These are phyloP conservation scores for Musa itinerans DNA, from an alignment of 176 grass and related monocot species.

Conservation along the genomic window DNA sequence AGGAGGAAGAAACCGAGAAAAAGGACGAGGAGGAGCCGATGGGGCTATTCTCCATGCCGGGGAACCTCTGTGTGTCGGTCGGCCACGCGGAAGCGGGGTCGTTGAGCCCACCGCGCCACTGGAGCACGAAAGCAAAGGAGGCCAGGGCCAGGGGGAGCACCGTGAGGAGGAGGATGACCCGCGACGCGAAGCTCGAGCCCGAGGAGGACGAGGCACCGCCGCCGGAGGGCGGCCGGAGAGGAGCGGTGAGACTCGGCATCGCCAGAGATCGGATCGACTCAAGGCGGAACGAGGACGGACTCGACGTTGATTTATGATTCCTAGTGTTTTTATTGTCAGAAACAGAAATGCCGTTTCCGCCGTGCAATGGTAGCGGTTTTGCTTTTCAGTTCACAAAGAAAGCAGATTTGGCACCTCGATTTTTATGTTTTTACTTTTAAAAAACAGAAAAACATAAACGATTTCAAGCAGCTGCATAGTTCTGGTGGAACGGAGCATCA, in stretches of 20 bases:
- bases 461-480: background rate
- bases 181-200: constrained; percentile 45
- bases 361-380: too few relatives aligned
- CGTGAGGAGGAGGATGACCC: constrained; percentile 79
- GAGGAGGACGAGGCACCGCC: background rate
- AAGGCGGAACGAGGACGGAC: too few relatives aligned
- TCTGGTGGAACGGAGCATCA: background rate
- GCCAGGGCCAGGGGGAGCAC: constrained; percentile 81
- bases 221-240: constrained; percentile 22
- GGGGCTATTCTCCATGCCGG: constrained; percentile 84
- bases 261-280: constrained; percentile 2
- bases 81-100: constrained; percentile 76
- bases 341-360: too few relatives aligned
- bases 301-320: too few relatives aligned
- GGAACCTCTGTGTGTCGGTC: constrained; percentile 67
- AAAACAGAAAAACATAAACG: background rate
- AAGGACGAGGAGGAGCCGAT: constrained; percentile 44
- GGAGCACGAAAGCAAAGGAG: constrained; percentile 82
- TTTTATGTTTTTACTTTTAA: too few relatives aligned
- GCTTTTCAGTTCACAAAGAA: too few relatives aligned
- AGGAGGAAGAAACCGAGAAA: constrained; percentile 37
- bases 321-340: too few relatives aligned
- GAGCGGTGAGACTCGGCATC: constrained; percentile 61
- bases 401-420: too few relatives aligned
- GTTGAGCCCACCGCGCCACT: constrained; percentile 88